Base-by-base conservation (phyloP, 169 alveolate species). In the Plasmodium vivax region DNA sequence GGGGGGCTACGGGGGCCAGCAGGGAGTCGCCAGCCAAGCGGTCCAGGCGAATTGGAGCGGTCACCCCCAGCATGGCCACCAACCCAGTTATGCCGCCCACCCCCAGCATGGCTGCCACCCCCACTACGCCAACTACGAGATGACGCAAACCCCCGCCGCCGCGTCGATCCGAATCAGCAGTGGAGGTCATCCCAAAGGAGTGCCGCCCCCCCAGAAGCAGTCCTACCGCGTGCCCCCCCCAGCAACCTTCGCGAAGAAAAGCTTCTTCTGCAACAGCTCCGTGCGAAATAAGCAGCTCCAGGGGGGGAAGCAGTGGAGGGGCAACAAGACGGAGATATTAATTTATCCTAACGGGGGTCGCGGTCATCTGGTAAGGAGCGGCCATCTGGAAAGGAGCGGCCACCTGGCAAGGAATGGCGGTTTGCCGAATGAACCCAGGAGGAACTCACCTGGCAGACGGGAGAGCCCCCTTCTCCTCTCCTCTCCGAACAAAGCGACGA, bases 211-310 rank as follows among this genome's bases (percentile, higher is more conserved):
- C 8, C 19, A 12, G 62, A 51, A 14, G 62, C 16, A 62, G 45
- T 62, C 74, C 68, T 62, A 5, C 51, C 30, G 34, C 27, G 8
- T 68, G 12, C 10, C 77, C 27, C 54, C 27, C 23, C 2, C 75
- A 85, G 54, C 75, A 10, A 27, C 68, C n/a, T 68, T 38, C 5
- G 36, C 45, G 19, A 87, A 32, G 56, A 87, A 87, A 77, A 56
- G 41, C 43, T 75, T 87, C 45, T 87, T 87, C 32, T 87, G 93
- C 62, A 87, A 87, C 41, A 75, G 51, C 23, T 56, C 83, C 10
- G n/a, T 16, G 16, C 75, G 77, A 45, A 87, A 75, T 41, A 32
- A 32, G 19, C 19, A 51, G 23, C 62, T 36, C 19, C 58, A 75
- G 6, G 77, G 38, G 1, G 8, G 2, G 41, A 87, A 45, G 7